These are phyloP conservation scores for Corylus avellana DNA, from an alignment of 306 rosid genomes.

Conservation along the genomic window DNA sequence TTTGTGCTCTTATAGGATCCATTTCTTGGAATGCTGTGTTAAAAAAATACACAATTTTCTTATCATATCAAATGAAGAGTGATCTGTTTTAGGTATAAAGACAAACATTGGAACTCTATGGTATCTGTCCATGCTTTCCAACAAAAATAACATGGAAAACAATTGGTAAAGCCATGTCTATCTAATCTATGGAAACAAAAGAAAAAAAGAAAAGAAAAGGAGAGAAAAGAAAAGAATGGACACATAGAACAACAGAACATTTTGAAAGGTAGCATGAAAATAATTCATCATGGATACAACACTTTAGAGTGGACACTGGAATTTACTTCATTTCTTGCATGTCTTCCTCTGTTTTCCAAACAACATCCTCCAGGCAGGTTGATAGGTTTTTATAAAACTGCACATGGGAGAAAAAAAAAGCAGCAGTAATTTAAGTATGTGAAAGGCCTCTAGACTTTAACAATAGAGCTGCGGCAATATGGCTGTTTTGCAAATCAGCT, in stretches of 20 bases:
- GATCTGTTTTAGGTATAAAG: conserved; percentile 6
- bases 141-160: conserved; percentile 43
- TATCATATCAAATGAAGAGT: conserved; percentile 25
- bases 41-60: conserved; percentile 7
- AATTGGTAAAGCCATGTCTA: conserved; percentile 21
- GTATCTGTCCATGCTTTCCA: conserved; percentile 42
- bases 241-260: conserved; percentile 10
- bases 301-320: conserved; percentile 17
- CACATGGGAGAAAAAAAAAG: not conserved
- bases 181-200: conserved; percentile 25
- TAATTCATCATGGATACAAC: conserved; percentile 17
- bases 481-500: not conserved
- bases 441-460: not conserved
- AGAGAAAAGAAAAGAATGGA: conserved; percentile 1
- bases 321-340: conserved; percentile 50
- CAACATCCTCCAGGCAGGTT: conserved; percentile 76
- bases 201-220: conserved; percentile 6
- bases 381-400: conserved; percentile 95
- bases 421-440: not conserved
- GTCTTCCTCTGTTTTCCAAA: conserved; percentile 95
- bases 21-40: not conserved
- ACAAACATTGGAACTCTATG: conserved; percentile 8
- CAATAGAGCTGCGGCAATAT: not conserved
- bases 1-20: too few relatives aligned
- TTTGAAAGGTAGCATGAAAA: conserved; percentile 14